Evolutionary conservation across 352 stramenopile genomes (phyloP), one percentile per base, ranked within the genome.

Genomic region (Bremia lactucae): DNA sequence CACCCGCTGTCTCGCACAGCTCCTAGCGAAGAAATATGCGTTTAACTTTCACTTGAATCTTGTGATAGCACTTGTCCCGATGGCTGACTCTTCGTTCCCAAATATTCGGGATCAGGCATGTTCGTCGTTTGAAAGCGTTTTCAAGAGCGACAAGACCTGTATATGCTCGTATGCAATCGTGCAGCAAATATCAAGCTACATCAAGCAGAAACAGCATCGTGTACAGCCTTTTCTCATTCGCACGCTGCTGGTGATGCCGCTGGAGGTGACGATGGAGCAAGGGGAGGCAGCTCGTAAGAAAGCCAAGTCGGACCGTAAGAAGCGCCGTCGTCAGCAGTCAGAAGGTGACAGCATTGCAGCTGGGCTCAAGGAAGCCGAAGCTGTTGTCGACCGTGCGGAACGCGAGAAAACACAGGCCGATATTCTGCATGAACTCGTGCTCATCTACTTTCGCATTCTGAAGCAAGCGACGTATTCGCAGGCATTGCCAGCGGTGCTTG

Each of bases 391-490:
- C 49, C 89, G 89, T 42, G 73, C 85, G 28, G 70, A 96, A 40
- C 72, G 94, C 16, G 87, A 94, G n/a, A 92, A 93, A 53, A 95
- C 84, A 33, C 93, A 98, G 54, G 87, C 83, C 8, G 90, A 98
- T 36, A 96, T 95, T 36, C 59, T 98, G 24, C 86, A 98, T 65
- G 75, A 94, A 50, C 68, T 98, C 6, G 93, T 95, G 46, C 67
- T 98, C 5, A 95, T 96, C 24, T 98, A 97, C 68, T 98, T 98
- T 65, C 87, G 92, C 15, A 95, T 98, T 42, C 67, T 98, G 21
- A 98, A 98, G 58, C 77, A 89, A 45, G 69, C 78, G 13, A 87
- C 84, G 16, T 82, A 85, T 52, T 91, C 83, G 24, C 68, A 78
- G n/a, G 67, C 96, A 13, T 51, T 98, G 41, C 90, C 91, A 0